phyloP scores from a whole-genome alignment of 2,329 filamentous ascomycete species.

The Teratosphaeria zuluensis region DNA sequence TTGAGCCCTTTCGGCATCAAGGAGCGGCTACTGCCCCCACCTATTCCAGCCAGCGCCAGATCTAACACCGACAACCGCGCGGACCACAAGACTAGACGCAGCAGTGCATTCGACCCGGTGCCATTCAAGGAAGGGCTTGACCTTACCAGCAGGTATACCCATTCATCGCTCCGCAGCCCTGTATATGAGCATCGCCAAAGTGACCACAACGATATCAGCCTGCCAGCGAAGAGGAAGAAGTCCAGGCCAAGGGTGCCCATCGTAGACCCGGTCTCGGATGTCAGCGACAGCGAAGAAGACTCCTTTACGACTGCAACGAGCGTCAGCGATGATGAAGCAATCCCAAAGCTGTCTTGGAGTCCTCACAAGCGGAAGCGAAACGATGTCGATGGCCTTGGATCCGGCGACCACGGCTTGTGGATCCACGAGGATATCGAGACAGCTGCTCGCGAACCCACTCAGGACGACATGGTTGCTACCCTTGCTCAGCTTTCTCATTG shows the following conservation, averaged over 20 bases:
- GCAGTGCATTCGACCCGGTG: constrained; percentile 43
- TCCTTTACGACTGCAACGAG: constrained; percentile 13
- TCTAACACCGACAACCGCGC: constrained; percentile 1
- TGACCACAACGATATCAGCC: constrained; percentile 3
- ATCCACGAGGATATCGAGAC: background rate
- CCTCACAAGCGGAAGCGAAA: constrained; percentile 19
- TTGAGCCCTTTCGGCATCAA: constrained; percentile 33
- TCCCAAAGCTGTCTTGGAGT: constrained; percentile 16
- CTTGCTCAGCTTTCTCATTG: background rate
- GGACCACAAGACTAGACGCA: constrained; percentile 10
- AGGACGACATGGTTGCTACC: background rate
- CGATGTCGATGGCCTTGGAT: background rate
- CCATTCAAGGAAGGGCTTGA: constrained; percentile 41
- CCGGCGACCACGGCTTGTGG: background rate
- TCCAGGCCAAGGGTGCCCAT: background rate
- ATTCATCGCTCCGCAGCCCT: background rate
- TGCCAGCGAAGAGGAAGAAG: constrained; percentile 7
- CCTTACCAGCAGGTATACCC: constrained; percentile 43
- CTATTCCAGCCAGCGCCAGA: constrained; percentile 20
- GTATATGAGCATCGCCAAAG: background rate
- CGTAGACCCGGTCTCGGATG: background rate
- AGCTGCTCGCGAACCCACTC: background rate
- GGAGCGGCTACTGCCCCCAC: constrained; percentile 39
- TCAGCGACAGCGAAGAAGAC: constrained; percentile 19
- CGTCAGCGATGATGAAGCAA: constrained; percentile 10